phyloP scores from a whole-genome alignment of 2,329 filamentous ascomycete genomes.

The Thelonectria discophora region DNA sequence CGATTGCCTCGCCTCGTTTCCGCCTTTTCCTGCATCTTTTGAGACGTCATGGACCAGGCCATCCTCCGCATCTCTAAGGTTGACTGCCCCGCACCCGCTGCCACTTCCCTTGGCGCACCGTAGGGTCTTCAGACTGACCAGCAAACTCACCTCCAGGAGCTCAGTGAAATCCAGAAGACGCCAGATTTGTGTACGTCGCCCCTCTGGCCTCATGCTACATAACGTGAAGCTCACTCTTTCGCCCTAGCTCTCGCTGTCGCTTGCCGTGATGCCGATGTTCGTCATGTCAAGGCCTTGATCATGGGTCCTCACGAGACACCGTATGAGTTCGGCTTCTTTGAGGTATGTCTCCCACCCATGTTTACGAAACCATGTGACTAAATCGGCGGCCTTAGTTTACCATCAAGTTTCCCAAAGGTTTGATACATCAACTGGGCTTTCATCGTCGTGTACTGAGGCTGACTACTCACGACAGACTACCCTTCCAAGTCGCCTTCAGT shows the following conservation, averaged over 20 bases:
- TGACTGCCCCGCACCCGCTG: slow-evolving; percentile 42
- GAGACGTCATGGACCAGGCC: slow-evolving; percentile 71
- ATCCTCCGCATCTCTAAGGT: slow-evolving; percentile 89
- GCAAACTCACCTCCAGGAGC: slow-evolving; percentile 65
- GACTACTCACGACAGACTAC: slow-evolving; percentile 69
- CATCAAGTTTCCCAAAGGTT: slow-evolving; percentile 80
- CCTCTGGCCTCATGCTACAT: neutral
- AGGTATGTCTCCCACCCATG: slow-evolving; percentile 64
- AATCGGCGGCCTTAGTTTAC: slow-evolving; percentile 64
- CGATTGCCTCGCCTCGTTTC: neutral
- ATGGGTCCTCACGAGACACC: slow-evolving; percentile 93
- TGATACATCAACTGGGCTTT: neutral
- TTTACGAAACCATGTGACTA: slow-evolving; percentile 6
- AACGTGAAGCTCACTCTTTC: neutral
- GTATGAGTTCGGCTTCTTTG: slow-evolving; percentile 97
- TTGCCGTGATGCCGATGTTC: slow-evolving; percentile 87
- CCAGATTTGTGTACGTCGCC: slow-evolving; percentile 78
- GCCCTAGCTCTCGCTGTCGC: slow-evolving; percentile 81
- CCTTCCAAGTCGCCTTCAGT: slow-evolving; percentile 72
- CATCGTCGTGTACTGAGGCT: neutral
- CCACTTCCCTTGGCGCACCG: slow-evolving; percentile 28
- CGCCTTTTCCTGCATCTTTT: slow-evolving; percentile 25
- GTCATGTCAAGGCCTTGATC: slow-evolving; percentile 86
- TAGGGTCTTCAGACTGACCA: slow-evolving; percentile 27
- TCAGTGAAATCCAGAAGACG: slow-evolving; percentile 84